Evolutionary conservation across 768 basidiomycete species (phyloP), one percentile per base, ranked within the genome.

Genomic region (Rubroboletus satanas): DNA sequence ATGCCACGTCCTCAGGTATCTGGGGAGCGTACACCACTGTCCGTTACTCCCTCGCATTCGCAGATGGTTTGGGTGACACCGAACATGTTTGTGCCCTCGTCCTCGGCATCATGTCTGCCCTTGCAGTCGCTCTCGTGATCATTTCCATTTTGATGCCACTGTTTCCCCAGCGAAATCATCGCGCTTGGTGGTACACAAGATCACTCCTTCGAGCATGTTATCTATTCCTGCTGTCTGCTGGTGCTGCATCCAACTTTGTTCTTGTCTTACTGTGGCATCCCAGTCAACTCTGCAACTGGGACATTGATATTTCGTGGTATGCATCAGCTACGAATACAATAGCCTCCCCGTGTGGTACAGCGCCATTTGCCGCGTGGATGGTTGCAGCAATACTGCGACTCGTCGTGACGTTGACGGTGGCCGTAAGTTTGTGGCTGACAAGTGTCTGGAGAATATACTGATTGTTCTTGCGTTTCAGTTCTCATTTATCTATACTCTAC

Each of bases 231-330:
- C 65, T 89, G 6, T 63, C 85, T 43, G 74, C 67, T 4, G 80
- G 83, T 14, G 76, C 87, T 31, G 61, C 79, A 43, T 71, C 76
- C 59, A 90, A 86, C 62, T 57, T 88, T 38, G 77, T 72, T 8
- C 67, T 89, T 21, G 72, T 84, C 38, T 74, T 77, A 39, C 48
- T 77, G 23, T 87, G 85, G 85, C 77, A 74, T 59, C 67, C 73
- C 21, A 65, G 74, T 10, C 47, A 73, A 2, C 77, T 82, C n/a
- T 90, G 88, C 55, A 68, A 71, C 43, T 75, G 86, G 71, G 83
- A 87, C 57, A 72, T 88, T 41, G 88, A 90, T 63, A 74, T 83
- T 41, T 71, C 84, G 10, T 90, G 88, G 88, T 77, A 81, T 5
- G 73, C 75, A 12, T 71, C 56, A 45, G 53, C 54, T 50, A 75